phyloP scores from a whole-genome alignment of 208 protist species.

The Wallacemonas sp. region DNA sequence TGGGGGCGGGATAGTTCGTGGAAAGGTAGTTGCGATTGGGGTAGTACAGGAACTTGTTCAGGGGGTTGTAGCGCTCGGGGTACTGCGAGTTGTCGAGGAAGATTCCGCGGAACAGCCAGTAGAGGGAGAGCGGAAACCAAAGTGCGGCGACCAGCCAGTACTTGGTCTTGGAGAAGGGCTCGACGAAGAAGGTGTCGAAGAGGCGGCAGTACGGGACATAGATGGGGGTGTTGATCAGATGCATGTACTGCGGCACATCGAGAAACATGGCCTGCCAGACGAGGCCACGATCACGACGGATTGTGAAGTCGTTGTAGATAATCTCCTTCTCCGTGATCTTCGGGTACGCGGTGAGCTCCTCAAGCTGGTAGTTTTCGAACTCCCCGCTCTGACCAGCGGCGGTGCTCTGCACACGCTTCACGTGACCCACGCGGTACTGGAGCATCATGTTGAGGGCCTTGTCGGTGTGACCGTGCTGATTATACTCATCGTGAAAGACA shows the following conservation, averaged over 20 bases:
- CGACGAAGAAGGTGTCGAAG: constrained; percentile 37
- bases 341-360: constrained; percentile 53
- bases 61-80: constrained; percentile 22
- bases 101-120: constrained; percentile 36
- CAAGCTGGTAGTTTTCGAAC: constrained; percentile 28
- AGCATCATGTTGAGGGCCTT: constrained; percentile 50
- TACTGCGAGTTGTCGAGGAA: constrained; percentile 34
- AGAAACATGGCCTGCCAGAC: constrained; percentile 51
- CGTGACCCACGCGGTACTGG: constrained; percentile 41
- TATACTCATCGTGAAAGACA: constrained; percentile 52
- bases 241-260: constrained; percentile 39
- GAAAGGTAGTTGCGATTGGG: constrained; percentile 44
- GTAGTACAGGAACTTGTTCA: constrained; percentile 44
- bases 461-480: constrained; percentile 46
- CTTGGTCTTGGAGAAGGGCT: constrained; percentile 57
- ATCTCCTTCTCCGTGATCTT: constrained; percentile 42
- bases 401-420: constrained; percentile 14
- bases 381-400: constrained; percentile 4
- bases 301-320: constrained; percentile 52
- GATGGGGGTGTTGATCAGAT: constrained; percentile 43
- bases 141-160: constrained; percentile 40
- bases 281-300: constrained; percentile 38
- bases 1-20: constrained; percentile 28
- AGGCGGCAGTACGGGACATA: constrained; percentile 46
- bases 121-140: constrained; percentile 46